Conservation (phyloP, 1,284 basidiomycete species). For the Coniferiporia weirii region DNA sequence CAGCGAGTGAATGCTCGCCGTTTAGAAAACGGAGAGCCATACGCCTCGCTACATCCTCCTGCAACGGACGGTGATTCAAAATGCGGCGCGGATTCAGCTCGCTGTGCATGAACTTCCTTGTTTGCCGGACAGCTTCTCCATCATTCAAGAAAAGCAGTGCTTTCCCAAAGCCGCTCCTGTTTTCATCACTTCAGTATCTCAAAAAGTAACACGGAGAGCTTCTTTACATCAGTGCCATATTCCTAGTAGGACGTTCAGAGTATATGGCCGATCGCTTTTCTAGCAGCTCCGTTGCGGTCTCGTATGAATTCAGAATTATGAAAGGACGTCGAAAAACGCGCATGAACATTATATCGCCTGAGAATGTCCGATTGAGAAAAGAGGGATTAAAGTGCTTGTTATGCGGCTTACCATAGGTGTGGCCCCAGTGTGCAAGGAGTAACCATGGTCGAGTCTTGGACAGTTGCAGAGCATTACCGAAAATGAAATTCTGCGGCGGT, state of each 20-base stretch:
- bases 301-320: background rate
- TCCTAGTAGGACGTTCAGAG: background rate
- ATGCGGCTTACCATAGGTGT: constrained; percentile 10
- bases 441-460: constrained; percentile 13
- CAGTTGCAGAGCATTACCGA: constrained; percentile 16
- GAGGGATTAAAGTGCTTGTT: background rate
- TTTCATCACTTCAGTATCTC: too few relatives aligned
- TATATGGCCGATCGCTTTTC: background rate
- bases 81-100: background rate
- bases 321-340: background rate
- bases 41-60: constrained; percentile 2
- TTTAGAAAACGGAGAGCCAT: background rate
- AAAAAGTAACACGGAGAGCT: background rate
- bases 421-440: constrained; percentile 10
- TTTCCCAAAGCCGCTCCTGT: background rate
- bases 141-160: background rate
- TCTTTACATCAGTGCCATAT: background rate
- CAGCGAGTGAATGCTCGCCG: background rate
- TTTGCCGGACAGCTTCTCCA: background rate
- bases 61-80: background rate
- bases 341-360: background rate
- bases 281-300: background rate
- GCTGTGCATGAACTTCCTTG: background rate
- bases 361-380: background rate
- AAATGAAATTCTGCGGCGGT: constrained; percentile 2